Conservation (phyloP, 2,329 filamentous ascomycete genomes). For the Aspergillus pseudoviridinutans region DNA sequence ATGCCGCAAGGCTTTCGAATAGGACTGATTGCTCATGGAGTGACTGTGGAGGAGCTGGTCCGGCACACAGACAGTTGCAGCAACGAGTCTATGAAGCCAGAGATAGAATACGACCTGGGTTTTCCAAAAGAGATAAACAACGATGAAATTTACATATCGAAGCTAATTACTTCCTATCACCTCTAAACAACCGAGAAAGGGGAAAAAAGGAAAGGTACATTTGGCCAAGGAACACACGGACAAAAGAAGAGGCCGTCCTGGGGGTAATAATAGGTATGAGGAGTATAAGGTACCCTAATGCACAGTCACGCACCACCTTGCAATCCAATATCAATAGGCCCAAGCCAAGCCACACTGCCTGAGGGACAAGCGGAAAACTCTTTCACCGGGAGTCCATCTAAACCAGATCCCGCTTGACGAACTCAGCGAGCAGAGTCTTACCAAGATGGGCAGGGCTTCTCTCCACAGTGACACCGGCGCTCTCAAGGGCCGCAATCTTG, state of each 20-base stretch:
- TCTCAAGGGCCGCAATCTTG: slow-evolving; percentile 93
- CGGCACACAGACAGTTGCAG: too few relatives aligned
- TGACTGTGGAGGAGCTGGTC: too few relatives aligned
- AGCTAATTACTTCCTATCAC: slow-evolving; percentile 33
- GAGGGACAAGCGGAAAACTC: not conserved
- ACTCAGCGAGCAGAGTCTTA: slow-evolving; percentile 91
- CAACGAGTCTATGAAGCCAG: not conserved
- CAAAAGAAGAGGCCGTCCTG: not conserved
- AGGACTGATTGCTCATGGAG: too few relatives aligned
- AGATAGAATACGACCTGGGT: not conserved
- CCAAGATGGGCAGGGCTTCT: slow-evolving; percentile 86
- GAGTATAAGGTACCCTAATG: slow-evolving; percentile 1
- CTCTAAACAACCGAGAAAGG: slow-evolving; percentile 28
- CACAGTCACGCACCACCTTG: not conserved
- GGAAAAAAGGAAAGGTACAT: slow-evolving; percentile 24
- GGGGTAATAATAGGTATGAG: not conserved
- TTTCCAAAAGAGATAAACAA: not conserved
- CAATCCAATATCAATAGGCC: not conserved
- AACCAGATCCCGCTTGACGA: slow-evolving; percentile 92
- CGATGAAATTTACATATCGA: slow-evolving; percentile 23
- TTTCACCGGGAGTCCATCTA: slow-evolving; percentile 46
- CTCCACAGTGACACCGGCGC: slow-evolving; percentile 93
- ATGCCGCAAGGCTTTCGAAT: too few relatives aligned
- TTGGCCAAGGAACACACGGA: slow-evolving; percentile 12
- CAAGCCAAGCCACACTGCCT: not conserved